These are phyloP conservation scores for Aspergillus ruber DNA, from an alignment of 2,329 filamentous ascomycete species.

Conservation along the genomic window DNA sequence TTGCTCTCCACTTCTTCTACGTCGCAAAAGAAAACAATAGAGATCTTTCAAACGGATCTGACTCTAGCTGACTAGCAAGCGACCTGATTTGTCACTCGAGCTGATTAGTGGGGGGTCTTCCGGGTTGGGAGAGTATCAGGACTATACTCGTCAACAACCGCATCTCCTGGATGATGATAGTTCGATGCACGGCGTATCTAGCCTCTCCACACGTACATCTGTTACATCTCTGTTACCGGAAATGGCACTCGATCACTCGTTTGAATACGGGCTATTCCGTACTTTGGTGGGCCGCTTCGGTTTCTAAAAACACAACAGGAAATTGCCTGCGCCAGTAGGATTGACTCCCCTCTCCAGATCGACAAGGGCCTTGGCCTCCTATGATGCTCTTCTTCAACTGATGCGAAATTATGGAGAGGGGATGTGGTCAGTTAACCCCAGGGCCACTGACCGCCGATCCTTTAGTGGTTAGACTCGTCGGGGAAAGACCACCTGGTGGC, in stretches of 20 bases:
- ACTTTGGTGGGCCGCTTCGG: not conserved
- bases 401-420: not conserved
- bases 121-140: not conserved
- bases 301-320: not conserved
- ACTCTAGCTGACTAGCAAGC: not conserved
- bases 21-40: not conserved
- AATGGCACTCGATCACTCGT: not conserved
- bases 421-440: not conserved
- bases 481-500: not conserved
- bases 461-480: not conserved
- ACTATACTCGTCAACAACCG: not conserved
- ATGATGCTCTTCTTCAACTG: not conserved
- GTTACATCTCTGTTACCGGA: not conserved
- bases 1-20: not conserved
- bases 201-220: conserved; percentile 1
- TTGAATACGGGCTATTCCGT: not conserved
- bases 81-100: not conserved
- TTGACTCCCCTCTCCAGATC: conserved; percentile 5
- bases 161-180: not conserved
- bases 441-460: conserved; percentile 1
- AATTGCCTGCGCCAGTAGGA: conserved; percentile 11
- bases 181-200: conserved; percentile 4
- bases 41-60: not conserved
- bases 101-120: not conserved
- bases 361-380: conserved; percentile 3